Evolutionary conservation across 1,139 yeast species (phyloP), one percentile per base, ranked within the genome.

Genomic region (Taphrina confusa): DNA sequence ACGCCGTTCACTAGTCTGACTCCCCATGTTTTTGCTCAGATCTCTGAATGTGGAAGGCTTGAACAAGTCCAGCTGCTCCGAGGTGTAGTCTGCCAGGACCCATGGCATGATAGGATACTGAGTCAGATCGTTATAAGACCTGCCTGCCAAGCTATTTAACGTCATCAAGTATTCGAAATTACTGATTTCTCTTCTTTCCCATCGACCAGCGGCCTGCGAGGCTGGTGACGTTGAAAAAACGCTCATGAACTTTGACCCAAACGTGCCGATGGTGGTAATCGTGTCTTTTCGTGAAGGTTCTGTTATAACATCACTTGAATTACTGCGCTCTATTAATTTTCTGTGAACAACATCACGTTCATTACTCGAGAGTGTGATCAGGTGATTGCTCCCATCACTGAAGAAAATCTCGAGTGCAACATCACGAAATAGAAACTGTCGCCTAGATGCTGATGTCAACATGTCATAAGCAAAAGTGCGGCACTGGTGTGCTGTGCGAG

Each of bases 61-160:
- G 2, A 74, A 70, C 34, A 88, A 73, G 69, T 88, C 90, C 18
- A 88, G 73, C 4, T 72, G 77, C 1, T 80, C 82, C 65, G 91
- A 84, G 0, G 81, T 77, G 68, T 88, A 87, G 69, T 88, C 95
- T 0, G 94, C 84, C 63, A 88, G 78, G 0, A 88, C 87, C 95
- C 95, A 88, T 0, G 96, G 96, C 66, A 88, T 88, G 0, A 88
- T 86, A 0, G 96, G 96, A 68, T 88, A 88, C 66, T 88, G 96
- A 0, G 95, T 87, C 60, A 88, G 72, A 69, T 88, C 96, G 71
- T 88, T 88, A 70, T 84, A 87, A 0, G 96, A 87, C 66, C 96
- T 75, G 0, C 96, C 96, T 0, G 96, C 94, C 60, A 88, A 71
- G 0, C 94, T 87, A 68, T 88, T 88, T 25, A 88, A 75, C 20